Percentiles rank a stretch among this genome's conserved stretches.
These are phyloP conservation scores for Colletotrichum magnum DNA, from an alignment of 2,329 filamentous ascomycete genomes.

Conservation along the genomic window DNA sequence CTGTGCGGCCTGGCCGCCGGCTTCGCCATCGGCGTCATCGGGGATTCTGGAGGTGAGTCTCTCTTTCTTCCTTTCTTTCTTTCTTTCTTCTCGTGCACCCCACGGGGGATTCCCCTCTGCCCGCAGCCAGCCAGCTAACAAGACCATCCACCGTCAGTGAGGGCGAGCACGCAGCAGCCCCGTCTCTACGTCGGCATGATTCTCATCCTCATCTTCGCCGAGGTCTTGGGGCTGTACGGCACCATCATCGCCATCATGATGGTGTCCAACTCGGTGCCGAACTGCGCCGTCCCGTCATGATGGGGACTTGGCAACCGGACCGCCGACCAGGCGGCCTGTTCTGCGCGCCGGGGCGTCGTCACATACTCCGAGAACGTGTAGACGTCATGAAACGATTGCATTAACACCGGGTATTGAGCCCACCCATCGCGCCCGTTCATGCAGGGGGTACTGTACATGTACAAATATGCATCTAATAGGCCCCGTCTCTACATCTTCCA, in stretches of 20 bases:
- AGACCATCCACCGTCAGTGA: conserved; percentile 48
- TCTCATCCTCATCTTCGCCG: conserved; percentile 63
- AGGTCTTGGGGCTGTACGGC: conserved; percentile 61
- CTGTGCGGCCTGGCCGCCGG: conserved; percentile 61
- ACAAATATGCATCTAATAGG: conserved; percentile 28
- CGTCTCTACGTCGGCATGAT: conserved; percentile 63
- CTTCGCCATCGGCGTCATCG: conserved; percentile 62
- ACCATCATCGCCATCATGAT: conserved; percentile 64
- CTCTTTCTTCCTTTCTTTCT: background rate
- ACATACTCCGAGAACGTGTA: background rate
- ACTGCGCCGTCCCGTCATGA: background rate
- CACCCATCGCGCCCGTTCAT: conserved; percentile 32
- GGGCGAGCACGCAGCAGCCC: conserved; percentile 62
- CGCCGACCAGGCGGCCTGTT: background rate
- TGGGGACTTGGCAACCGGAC: background rate
- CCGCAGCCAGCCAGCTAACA: too few relatives aligned
- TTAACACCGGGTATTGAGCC: conserved; percentile 39
- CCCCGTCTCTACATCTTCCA: conserved; percentile 76
- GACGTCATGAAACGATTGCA: background rate
- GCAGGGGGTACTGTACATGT: conserved; percentile 31
- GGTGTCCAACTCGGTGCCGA: conserved; percentile 52
- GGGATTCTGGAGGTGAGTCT: conserved; percentile 59
- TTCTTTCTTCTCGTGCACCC: background rate
- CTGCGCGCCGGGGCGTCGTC: too few relatives aligned
- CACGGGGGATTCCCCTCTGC: too few relatives aligned